Conservation (phyloP, 1,284 basidiomycete species). For the Meira nashicola region DNA sequence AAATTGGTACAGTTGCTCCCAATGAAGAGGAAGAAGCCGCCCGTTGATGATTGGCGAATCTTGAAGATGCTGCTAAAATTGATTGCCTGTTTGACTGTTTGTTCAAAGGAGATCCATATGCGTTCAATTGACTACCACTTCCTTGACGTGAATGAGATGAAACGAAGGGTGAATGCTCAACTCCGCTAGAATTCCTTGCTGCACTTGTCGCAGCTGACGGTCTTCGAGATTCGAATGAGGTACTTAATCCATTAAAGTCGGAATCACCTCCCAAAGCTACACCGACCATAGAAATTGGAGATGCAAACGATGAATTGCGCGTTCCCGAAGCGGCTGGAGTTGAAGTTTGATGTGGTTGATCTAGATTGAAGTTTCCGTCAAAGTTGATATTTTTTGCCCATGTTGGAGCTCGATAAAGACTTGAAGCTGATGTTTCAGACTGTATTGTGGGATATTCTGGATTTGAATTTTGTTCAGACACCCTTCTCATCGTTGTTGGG, state of each 20-base stretch:
- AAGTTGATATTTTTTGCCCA: slow-evolving; percentile 16
- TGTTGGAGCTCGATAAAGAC: slow-evolving; percentile 13
- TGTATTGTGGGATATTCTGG: too few species aligned
- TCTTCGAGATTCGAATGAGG: too few species aligned
- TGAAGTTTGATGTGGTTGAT: neutral
- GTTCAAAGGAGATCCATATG: too few species aligned
- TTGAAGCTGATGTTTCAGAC: neutral
- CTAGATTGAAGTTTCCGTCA: slow-evolving; percentile 7
- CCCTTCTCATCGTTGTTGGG: too few species aligned
- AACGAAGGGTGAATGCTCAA: neutral
- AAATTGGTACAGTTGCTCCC: neutral
- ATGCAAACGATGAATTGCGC: too few species aligned
- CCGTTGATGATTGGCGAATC: neutral
- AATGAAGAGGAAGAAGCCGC: neutral
- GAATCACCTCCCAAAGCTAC: too few species aligned
- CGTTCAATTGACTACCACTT: too few species aligned
- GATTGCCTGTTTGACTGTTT: too few species aligned
- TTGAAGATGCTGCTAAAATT: neutral
- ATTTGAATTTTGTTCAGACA: too few species aligned
- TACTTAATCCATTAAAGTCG: too few species aligned
- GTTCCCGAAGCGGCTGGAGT: neutral
- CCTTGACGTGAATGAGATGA: too few species aligned
- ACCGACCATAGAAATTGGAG: too few species aligned
- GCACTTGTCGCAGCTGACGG: neutral
- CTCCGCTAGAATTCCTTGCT: neutral